Evolutionary conservation across 192 early-diverging fungal genomes (phyloP).

Genomic region (Fimicolochytrium jonesii): DNA sequence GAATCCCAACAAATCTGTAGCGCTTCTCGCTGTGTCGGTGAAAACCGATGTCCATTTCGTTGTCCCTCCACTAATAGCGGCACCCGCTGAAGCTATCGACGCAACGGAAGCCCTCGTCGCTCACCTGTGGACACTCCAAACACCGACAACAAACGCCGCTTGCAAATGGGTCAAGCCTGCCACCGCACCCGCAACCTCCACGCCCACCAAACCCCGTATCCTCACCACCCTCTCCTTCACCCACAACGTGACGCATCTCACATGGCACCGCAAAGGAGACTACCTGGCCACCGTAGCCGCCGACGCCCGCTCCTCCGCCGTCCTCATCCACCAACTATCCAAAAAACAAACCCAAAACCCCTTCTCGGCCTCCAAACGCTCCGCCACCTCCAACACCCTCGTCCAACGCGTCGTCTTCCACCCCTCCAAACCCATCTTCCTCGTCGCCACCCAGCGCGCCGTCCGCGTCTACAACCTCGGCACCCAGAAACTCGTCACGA

Average conservation of each 20-base stretch:
- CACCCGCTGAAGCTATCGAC: slow-evolving; percentile 9
- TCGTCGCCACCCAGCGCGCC: slow-evolving; percentile 90
- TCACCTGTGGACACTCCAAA: slow-evolving; percentile 18
- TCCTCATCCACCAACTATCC: slow-evolving; percentile 90
- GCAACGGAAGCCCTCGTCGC: slow-evolving; percentile 30
- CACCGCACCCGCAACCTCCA: not conserved
- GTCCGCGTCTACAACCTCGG: slow-evolving; percentile 92
- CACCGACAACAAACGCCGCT: not conserved
- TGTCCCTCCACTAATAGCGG: slow-evolving; percentile 10
- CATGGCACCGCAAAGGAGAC: slow-evolving; percentile 96
- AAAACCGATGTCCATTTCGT: slow-evolving; percentile 42
- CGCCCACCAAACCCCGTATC: too few relatives aligned
- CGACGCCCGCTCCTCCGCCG: slow-evolving; percentile 62
- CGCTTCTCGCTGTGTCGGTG: slow-evolving; percentile 71
- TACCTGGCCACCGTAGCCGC: slow-evolving; percentile 86
- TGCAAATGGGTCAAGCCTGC: slow-evolving; percentile 34
- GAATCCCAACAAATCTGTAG: slow-evolving; percentile 80
- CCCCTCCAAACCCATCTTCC: slow-evolving; percentile 85
- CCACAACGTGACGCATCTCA: slow-evolving; percentile 66
- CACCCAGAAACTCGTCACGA: slow-evolving; percentile 80
- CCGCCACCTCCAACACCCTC: slow-evolving; percentile 81
- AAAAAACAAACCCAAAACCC: slow-evolving; percentile 85
- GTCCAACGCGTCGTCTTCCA: slow-evolving; percentile 91
- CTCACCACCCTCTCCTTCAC: not conserved
- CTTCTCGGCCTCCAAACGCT: slow-evolving; percentile 88